These are phyloP conservation scores for Lachancea sp. DNA, from an alignment of 805 yeast genomes.

Conservation along the genomic window DNA sequence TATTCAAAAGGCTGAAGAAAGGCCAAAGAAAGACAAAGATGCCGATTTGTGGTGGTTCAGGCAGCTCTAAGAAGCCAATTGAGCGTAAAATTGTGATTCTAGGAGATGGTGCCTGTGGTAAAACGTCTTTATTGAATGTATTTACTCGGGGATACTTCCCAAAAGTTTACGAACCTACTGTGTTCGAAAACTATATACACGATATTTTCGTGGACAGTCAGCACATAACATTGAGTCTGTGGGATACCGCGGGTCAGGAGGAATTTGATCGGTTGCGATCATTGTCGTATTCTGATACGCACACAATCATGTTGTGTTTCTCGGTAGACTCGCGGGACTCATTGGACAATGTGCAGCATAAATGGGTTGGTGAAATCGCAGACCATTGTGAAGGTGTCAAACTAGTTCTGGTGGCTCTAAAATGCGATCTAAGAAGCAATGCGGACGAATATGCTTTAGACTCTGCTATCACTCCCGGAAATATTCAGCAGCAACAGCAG, in stretches of 20 bases:
- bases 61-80: slow-evolving; percentile 39
- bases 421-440: slow-evolving; percentile 81
- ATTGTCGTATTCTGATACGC: slow-evolving; percentile 89
- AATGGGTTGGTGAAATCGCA: slow-evolving; percentile 95
- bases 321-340: slow-evolving; percentile 93
- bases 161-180: slow-evolving; percentile 97
- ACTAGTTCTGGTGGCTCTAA: slow-evolving; percentile 85
- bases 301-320: slow-evolving; percentile 93
- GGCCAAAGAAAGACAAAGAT: not conserved
- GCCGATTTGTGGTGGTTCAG: slow-evolving; percentile 27
- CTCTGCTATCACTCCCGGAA: slow-evolving; percentile 25
- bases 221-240: slow-evolving; percentile 82
- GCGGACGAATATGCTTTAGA: slow-evolving; percentile 31
- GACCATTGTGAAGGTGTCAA: slow-evolving; percentile 97
- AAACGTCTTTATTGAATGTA: slow-evolving; percentile 88
- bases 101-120: slow-evolving; percentile 99
- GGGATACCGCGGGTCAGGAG: slow-evolving; percentile 99
- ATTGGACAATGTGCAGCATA: slow-evolving; percentile 85
- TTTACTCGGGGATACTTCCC: slow-evolving; percentile 97
- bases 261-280: slow-evolving; percentile 94
- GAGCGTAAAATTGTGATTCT: slow-evolving; percentile 89
- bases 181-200: slow-evolving; percentile 94
- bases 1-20: not conserved
- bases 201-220: slow-evolving; percentile 94
- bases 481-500: slow-evolving; percentile 24